Evolutionary conservation across 2,329 filamentous ascomycete genomes (phyloP).

Genomic region (Didymella exigua): DNA sequence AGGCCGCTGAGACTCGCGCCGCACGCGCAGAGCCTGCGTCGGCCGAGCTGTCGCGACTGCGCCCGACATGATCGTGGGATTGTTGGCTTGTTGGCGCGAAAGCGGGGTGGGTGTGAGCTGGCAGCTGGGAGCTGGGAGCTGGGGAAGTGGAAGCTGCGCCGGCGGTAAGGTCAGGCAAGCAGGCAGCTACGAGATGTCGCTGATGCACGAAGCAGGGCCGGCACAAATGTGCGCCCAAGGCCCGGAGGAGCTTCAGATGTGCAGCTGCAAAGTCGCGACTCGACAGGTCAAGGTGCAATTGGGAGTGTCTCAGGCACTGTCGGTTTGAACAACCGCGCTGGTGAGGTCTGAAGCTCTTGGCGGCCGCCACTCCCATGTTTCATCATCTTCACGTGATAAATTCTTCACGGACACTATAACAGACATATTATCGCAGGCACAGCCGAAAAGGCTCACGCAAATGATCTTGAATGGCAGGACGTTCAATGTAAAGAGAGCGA

Average conservation of each 20-base stretch:
- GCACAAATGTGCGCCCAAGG: conserved; percentile 17
- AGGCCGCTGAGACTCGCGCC: conserved; percentile 52
- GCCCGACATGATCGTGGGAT: conserved; percentile 38
- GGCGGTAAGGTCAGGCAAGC: conserved; percentile 13
- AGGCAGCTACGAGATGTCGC: not conserved
- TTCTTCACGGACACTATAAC: no score
- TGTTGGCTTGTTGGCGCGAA: conserved; percentile 2
- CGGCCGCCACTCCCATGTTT: not conserved
- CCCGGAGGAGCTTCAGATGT: conserved; percentile 10
- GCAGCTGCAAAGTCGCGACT: conserved; percentile 4
- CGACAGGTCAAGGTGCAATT: not conserved
- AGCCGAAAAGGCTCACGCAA: no score
- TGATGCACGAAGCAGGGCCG: conserved; percentile 2
- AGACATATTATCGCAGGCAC: no score
- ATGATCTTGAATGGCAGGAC: no score
- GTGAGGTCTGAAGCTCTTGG: conserved; percentile 9
- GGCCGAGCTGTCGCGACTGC: conserved; percentile 42
- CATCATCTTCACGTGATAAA: conserved; percentile 8
- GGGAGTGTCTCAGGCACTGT: conserved; percentile 9
- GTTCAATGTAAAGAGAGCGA: no score
- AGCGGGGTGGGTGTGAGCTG: conserved; percentile 7
- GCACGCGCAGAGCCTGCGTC: conserved; percentile 51
- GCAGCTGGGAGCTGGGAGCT: conserved; percentile 2
- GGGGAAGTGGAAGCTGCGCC: conserved; percentile 18
- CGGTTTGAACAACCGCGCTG: conserved; percentile 13